Percentiles rank a stretch among this genome's conserved stretches.
phyloP scores from a whole-genome alignment of 106 monocot species.

The Alisma plantagoaquatica region DNA sequence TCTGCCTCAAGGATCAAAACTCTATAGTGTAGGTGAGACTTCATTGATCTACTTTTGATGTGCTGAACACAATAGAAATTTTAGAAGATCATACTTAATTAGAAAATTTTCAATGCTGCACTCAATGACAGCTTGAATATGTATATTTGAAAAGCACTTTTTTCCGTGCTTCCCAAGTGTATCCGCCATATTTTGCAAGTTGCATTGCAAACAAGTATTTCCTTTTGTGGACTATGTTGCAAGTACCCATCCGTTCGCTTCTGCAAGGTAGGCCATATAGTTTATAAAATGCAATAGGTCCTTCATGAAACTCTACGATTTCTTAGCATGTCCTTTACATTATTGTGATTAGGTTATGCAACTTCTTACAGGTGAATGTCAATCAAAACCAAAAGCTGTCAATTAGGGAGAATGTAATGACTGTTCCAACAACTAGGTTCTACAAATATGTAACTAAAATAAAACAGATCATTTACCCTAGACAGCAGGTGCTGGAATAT shows the following conservation, averaged over 20 bases:
- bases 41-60: too few species aligned
- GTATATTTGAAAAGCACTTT: too few species aligned
- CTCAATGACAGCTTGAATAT: too few species aligned
- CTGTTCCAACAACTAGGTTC: slow-evolving; percentile 49
- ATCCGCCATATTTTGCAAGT: too few species aligned
- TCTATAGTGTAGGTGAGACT: too few species aligned
- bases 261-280: slow-evolving; percentile 72
- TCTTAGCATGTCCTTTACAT: too few species aligned
- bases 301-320: not conserved
- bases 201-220: slow-evolving; percentile 38
- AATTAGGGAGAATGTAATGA: slow-evolving; percentile 32
- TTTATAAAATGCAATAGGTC: not conserved
- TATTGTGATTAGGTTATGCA: not conserved
- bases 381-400: slow-evolving; percentile 25
- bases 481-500: slow-evolving; percentile 25
- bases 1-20: too few species aligned
- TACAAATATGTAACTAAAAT: slow-evolving; percentile 34
- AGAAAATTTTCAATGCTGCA: too few species aligned
- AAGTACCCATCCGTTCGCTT: slow-evolving; percentile 70
- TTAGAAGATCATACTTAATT: too few species aligned
- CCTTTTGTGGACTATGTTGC: slow-evolving; percentile 55
- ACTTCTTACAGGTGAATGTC: slow-evolving; percentile 18
- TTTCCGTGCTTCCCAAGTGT: too few species aligned
- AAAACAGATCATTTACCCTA: slow-evolving; percentile 60
- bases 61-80: too few species aligned